These are phyloP conservation scores for Colletotrichum chlorophyti DNA, from an alignment of 2,329 filamentous ascomycete genomes.

Conservation along the genomic window DNA sequence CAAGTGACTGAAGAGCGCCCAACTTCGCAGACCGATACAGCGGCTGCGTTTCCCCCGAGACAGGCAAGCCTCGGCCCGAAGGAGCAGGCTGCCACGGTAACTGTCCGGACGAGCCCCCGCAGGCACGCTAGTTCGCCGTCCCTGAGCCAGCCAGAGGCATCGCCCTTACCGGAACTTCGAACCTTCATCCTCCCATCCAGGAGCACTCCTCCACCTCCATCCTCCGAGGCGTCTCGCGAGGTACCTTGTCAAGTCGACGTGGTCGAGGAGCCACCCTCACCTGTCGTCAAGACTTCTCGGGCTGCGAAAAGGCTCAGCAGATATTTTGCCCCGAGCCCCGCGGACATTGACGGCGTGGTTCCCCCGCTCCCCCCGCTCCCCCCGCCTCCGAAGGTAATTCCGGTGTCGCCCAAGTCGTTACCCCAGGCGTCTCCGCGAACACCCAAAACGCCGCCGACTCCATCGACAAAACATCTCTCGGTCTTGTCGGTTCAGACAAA, in stretches of 20 bases:
- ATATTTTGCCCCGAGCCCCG: slow-evolving; percentile 10
- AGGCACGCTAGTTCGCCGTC: slow-evolving; percentile 40
- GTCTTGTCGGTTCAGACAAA: slow-evolving; percentile 26
- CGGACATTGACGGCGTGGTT: background rate
- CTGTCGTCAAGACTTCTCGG: too few relatives aligned
- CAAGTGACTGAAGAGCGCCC: background rate
- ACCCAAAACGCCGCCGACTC: slow-evolving; percentile 1
- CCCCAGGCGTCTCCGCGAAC: background rate
- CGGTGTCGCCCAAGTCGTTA: background rate
- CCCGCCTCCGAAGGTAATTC: background rate
- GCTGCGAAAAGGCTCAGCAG: slow-evolving; percentile 31
- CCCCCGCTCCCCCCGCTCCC: background rate
- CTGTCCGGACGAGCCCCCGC: slow-evolving; percentile 33
- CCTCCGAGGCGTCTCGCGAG: slow-evolving; percentile 29
- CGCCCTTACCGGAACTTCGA: slow-evolving; percentile 30
- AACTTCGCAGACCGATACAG: background rate
- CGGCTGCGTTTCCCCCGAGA: slow-evolving; percentile 25
- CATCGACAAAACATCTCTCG: background rate
- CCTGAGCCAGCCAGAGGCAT: slow-evolving; percentile 34
- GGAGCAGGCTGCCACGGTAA: slow-evolving; percentile 16
- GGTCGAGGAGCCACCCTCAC: too few relatives aligned
- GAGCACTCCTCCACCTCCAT: slow-evolving; percentile 28
- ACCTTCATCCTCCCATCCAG: slow-evolving; percentile 20
- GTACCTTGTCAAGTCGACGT: slow-evolving; percentile 34
- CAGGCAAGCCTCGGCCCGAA: slow-evolving; percentile 21